Conservation (phyloP, 441 rosid species). For the Arabidopsis lyrata region DNA sequence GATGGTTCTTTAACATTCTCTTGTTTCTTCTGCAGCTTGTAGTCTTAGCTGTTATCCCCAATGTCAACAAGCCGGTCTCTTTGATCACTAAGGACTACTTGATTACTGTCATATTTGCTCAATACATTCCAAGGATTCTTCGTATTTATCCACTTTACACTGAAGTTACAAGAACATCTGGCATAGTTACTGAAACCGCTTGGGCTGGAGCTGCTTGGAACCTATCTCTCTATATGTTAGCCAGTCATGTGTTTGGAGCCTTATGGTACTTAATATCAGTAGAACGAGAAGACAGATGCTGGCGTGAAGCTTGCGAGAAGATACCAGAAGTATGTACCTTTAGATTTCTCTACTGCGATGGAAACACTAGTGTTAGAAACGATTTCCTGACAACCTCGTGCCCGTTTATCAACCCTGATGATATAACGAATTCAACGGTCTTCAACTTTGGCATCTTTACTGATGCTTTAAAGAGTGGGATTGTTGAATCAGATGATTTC, state of each 20-base stretch:
- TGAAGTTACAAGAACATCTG: conserved; percentile 68
- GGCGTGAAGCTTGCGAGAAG: conserved; percentile 51
- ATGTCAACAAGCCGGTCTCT: conserved; percentile 43
- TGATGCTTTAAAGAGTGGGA: conserved; percentile 64
- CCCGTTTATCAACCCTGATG: conserved; percentile 49
- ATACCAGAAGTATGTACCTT: not conserved
- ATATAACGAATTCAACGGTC: conserved; percentile 28
- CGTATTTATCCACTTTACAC: conserved; percentile 61
- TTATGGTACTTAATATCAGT: conserved; percentile 76
- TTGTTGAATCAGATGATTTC: conserved; percentile 59
- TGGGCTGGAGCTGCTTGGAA: conserved; percentile 89
- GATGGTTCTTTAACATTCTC: not conserved
- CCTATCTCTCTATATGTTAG: conserved; percentile 82
- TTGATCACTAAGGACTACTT: conserved; percentile 60
- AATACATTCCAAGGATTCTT: conserved; percentile 64
- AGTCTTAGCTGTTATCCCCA: conserved; percentile 54
- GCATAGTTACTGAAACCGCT: conserved; percentile 77
- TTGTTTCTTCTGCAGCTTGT: conserved; percentile 51
- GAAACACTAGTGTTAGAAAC: not conserved
- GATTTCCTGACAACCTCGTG: conserved; percentile 43
- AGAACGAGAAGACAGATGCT: conserved; percentile 67
- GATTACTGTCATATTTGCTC: conserved; percentile 52
- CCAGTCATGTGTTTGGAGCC: conserved; percentile 86
- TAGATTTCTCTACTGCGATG: conserved; percentile 45
- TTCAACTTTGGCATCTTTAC: conserved; percentile 80